Conservation (phyloP, 192 early-diverging fungal species). For the Linnemannia zychae region DNA sequence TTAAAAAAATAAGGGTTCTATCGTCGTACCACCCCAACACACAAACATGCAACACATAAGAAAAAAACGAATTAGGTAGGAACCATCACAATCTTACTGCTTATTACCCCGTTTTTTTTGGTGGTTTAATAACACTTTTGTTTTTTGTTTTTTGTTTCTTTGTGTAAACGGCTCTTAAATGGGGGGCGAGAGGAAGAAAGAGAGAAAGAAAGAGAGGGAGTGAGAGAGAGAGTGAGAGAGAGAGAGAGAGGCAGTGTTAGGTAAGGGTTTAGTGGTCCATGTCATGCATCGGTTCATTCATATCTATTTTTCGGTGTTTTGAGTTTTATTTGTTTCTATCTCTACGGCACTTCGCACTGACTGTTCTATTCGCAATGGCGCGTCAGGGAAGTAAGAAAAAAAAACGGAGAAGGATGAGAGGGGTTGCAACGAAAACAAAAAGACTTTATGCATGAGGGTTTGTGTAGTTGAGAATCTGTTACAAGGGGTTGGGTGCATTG, state of each 20-base stretch:
- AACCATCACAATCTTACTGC: background rate
- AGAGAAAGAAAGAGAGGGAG: background rate
- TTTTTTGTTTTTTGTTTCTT: too few relatives aligned
- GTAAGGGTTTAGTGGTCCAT: background rate
- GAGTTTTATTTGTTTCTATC: background rate
- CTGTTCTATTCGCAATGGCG: background rate
- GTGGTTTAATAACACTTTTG: background rate
- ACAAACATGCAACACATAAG: too few relatives aligned
- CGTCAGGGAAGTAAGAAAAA: background rate
- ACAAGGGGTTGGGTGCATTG: background rate
- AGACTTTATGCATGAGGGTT: background rate
- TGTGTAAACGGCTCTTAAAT: too few relatives aligned
- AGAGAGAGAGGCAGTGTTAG: background rate
- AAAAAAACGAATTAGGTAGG: background rate
- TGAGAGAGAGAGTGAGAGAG: background rate
- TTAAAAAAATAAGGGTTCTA: too few relatives aligned
- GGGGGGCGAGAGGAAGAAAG: background rate
- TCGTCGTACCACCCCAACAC: too few relatives aligned
- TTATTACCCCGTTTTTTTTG: background rate
- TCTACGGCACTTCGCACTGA: too few relatives aligned
- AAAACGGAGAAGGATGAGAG: background rate
- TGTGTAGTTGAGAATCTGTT: too few relatives aligned
- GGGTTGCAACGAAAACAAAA: constrained; percentile 18
- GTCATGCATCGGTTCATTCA: too few relatives aligned
- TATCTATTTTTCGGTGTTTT: background rate